phyloP scores from a whole-genome alignment of 257 asterid species.

The Verbascum thapsus region DNA sequence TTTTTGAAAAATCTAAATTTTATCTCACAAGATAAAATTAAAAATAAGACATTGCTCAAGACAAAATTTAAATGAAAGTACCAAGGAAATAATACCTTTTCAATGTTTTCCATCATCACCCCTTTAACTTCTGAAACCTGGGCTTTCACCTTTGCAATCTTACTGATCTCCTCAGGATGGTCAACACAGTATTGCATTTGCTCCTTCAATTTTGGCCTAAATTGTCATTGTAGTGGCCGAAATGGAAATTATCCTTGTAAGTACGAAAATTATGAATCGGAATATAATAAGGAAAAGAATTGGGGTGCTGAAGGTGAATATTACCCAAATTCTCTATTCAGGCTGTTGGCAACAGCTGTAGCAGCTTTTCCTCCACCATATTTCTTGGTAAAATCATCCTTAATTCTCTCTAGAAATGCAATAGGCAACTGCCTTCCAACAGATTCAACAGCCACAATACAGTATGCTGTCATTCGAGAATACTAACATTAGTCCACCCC shows the following conservation, averaged over 20 bases:
- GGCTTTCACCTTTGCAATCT: slow-evolving; percentile 88
- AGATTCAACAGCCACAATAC: slow-evolving; percentile 94
- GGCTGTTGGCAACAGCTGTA: slow-evolving; percentile 81
- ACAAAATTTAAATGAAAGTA: neutral
- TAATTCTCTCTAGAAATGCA: slow-evolving; percentile 80
- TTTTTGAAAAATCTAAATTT: slow-evolving; percentile 2
- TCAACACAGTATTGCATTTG: slow-evolving; percentile 96
- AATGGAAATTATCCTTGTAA: neutral
- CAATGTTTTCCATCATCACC: slow-evolving; percentile 98
- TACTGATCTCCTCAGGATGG: slow-evolving; percentile 93
- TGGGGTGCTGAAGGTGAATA: slow-evolving; percentile 4
- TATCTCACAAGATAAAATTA: slow-evolving; percentile 4
- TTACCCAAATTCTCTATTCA: slow-evolving; percentile 90
- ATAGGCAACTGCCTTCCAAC: slow-evolving; percentile 89
- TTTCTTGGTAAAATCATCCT: slow-evolving; percentile 87
- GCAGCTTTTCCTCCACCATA: slow-evolving; percentile 96
- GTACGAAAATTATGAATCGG: neutral
- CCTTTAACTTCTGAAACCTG: slow-evolving; percentile 97
- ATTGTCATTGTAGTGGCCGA: slow-evolving; percentile 14
- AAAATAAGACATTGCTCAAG: neutral
- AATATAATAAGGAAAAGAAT: neutral
- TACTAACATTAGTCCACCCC: slow-evolving; percentile 22
- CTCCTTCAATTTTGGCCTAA: slow-evolving; percentile 90
- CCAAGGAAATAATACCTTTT: slow-evolving; percentile 55
- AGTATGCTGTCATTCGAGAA: slow-evolving; percentile 61